Conservation (phyloP, 495 filamentous ascomycete species). For the Penicillium coffeae region DNA sequence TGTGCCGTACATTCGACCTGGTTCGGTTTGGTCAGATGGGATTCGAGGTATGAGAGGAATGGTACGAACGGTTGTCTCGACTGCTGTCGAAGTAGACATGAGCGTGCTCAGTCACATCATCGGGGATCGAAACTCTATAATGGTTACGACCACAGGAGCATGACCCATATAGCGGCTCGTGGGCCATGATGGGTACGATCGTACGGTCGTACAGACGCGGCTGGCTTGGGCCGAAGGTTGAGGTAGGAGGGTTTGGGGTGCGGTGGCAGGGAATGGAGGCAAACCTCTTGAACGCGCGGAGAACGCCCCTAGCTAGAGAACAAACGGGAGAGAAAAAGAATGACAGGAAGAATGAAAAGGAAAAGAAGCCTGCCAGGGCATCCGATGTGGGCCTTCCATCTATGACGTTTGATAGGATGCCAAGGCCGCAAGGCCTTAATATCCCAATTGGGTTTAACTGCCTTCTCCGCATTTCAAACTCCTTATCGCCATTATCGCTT, state of each 20-base stretch:
- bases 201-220: conserved; percentile 12
- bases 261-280: neutral
- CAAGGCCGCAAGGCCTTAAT: conserved; percentile 23
- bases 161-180: conserved; percentile 60
- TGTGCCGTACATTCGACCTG: conserved; percentile 64
- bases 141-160: conserved; percentile 84
- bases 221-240: neutral
- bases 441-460: conserved; percentile 3
- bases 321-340: neutral
- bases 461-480: conserved; percentile 24
- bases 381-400: conserved; percentile 19
- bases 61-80: conserved; percentile 59
- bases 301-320: neutral
- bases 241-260: neutral
- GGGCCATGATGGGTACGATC: conserved; percentile 27
- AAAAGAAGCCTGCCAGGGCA: conserved; percentile 8
- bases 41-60: conserved; percentile 2
- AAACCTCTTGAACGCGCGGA: neutral
- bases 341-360: neutral
- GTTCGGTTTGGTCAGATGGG: conserved; percentile 3
- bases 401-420: conserved; percentile 29
- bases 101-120: conserved; percentile 48
- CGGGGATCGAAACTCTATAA: conserved; percentile 69
- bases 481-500: conserved; percentile 23
- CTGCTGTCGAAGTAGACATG: conserved; percentile 68